Evolutionary conservation across 192 early-diverging fungal species (phyloP), one percentile per base, ranked within the genome.

Genomic region (Podila horticola): DNA sequence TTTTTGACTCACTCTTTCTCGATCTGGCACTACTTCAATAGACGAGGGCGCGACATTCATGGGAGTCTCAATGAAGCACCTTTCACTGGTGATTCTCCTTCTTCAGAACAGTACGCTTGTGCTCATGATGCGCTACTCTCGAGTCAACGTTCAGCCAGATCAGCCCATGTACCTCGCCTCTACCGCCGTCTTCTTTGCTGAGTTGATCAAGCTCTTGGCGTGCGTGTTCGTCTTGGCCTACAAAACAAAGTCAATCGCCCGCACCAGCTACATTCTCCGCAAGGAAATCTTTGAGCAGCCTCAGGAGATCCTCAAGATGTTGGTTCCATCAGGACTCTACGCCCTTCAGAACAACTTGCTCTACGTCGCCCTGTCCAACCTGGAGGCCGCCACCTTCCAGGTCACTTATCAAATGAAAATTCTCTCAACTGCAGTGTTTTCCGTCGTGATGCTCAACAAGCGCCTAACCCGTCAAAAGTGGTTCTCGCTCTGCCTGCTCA

Each of bases 321-420:
- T 94, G 50, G 91, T 96, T 11, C 95, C 95, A 2, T 93, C 94
- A 17, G 90, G 90, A 59, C 69, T 92, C 26, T 93, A 96, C 74
- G 91, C 95, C 31, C 76, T 96, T 24, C 95, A 97, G 71, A 97
- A 97, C 81, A 97, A 96, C 75, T 70, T 97, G 58, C 90, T 95
- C 41, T 97, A 96, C 64, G 71, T 94, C 8, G 94, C 95, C 0
- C 88, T 94, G 22, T 86, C 90, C 48, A 87, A 91, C 64, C 82
- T 97, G 30, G 94, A 97, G 76, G 93, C 95, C 0, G 94, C 95
- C 10, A 95, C 93, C 1, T 96, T 94, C 82, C 94, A 95, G 83
- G 93, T 96, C 58, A 94, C 94, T 34, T 97, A 95, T 75, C 95
- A 97, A 69, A 88, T 97, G 88, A 97, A 97, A 79, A 95, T 96